Evolutionary conservation across 2,329 filamentous ascomycete species (phyloP).

Genomic region (Diaporthe sp.): DNA sequence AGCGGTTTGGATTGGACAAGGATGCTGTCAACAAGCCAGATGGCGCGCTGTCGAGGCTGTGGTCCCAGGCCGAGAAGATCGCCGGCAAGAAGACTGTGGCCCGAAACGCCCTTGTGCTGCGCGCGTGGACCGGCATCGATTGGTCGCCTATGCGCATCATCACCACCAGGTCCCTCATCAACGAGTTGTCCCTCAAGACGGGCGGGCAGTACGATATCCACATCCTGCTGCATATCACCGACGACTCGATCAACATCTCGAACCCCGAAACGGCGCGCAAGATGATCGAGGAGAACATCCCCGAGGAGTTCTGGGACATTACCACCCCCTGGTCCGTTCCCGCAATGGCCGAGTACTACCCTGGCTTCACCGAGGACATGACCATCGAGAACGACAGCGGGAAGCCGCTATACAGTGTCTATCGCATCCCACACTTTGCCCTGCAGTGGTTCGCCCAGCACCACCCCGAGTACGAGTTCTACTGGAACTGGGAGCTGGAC

Average conservation of each 20-base stretch:
- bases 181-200: conserved; percentile 80
- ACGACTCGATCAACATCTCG: conserved; percentile 70
- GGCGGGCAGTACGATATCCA: conserved; percentile 88
- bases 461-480: conserved; percentile 83
- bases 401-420: conserved; percentile 67
- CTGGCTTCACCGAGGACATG: conserved; percentile 78
- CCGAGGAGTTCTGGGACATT: conserved; percentile 71
- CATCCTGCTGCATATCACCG: conserved; percentile 82
- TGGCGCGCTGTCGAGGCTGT: conserved; percentile 36
- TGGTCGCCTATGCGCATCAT: conserved; percentile 87
- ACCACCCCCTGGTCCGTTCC: conserved; percentile 82
- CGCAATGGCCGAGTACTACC: conserved; percentile 83
- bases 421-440: conserved; percentile 61
- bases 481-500: conserved; percentile 93
- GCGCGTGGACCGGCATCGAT: conserved; percentile 80
- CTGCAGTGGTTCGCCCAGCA: conserved; percentile 82
- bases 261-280: conserved; percentile 72
- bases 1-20: conserved; percentile 67
- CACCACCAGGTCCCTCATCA: conserved; percentile 83
- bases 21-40: conserved; percentile 30
- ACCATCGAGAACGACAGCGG: conserved; percentile 65
- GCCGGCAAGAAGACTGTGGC: conserved; percentile 43
- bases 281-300: conserved; percentile 61
- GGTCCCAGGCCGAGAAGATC: conserved; percentile 39
- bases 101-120: conserved; percentile 81